Evolutionary conservation across 192 early-diverging fungal species (phyloP), one percentile per base, ranked within the genome.

Genomic region (Backusella circina): DNA sequence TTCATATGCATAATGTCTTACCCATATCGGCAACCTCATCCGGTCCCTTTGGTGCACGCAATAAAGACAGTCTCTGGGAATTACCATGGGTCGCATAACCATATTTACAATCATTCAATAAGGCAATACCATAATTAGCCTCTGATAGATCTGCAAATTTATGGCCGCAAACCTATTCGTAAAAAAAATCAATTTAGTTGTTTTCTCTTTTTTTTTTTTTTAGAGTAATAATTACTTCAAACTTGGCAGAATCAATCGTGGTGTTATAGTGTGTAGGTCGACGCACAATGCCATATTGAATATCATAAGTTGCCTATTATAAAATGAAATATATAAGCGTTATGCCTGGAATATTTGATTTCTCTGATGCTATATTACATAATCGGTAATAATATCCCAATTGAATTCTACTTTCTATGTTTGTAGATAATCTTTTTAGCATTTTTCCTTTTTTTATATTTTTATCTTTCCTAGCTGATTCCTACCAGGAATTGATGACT

Each of bases 21-120:
- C 87, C 90, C 71, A 92, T 90, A 80, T 93, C 93, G 65, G 84
- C 86, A 67, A 90, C 54, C 30, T 77, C 83, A 81, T 94, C 92
- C 0, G 91, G 91, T 9, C 88, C 86, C 86, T 99, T 99, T 12
- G 97, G 94, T 1, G 96, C 84, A 8, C 96, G 88, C 66, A 99
- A 78, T 12, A 99, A 75, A 4, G 94, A 94, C 75, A 99, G 82
- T 0, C 93, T 77, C 86, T 97, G 96, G 1, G 90, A 86, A 73
- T 94, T 94, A 15, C 83, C 93, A 72, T 95, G 90, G 23, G 91
- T 93, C 1, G 96, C 88, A 80, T 94, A 96, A 15, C 98, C 98
- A 82, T 97, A 99, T 79, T 99, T 99, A 90, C 94, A 91, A 82
- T 99, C 95, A 77, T 97, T 99, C 71, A 98, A 78, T 67, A 99